These are phyloP conservation scores for Aegilops longissima DNA, from an alignment of 176 grass and related monocot genomes.

Conservation along the genomic window DNA sequence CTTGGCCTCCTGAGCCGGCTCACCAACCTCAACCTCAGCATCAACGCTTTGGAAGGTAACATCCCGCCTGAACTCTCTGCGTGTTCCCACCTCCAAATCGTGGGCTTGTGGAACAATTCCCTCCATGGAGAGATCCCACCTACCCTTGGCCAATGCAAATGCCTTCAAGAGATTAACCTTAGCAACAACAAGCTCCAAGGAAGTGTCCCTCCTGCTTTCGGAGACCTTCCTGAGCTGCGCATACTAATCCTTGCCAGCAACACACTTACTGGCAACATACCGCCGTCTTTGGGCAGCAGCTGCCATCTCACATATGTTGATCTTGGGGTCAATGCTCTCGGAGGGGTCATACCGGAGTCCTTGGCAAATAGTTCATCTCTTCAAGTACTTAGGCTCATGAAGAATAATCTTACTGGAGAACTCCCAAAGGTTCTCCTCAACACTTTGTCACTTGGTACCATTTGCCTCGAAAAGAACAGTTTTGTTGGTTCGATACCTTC, in stretches of 20 bases:
- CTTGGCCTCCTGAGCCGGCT: constrained; percentile 36
- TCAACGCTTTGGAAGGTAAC: constrained; percentile 47
- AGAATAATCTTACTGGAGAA: constrained; percentile 41
- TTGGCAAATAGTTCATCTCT: constrained; percentile 48
- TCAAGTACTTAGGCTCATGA: constrained; percentile 39
- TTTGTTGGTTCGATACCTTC: constrained; percentile 29
- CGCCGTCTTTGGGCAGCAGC: constrained; percentile 29
- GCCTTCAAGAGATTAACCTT: constrained; percentile 38
- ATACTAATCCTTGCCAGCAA: constrained; percentile 28
- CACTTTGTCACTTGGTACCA: constrained; percentile 15
- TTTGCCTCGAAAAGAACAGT: constrained; percentile 27
- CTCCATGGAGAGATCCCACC: constrained; percentile 35
- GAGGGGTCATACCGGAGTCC: constrained; percentile 38
- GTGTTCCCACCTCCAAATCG: constrained; percentile 22
- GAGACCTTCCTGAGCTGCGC: constrained; percentile 23
- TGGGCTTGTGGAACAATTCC: constrained; percentile 34
- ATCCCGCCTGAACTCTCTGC: constrained; percentile 48
- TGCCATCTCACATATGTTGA: constrained; percentile 34
- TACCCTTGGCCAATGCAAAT: constrained; percentile 13
- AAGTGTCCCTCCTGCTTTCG: constrained; percentile 42
- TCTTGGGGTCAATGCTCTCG: constrained; percentile 41
- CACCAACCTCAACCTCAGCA: constrained; percentile 55
- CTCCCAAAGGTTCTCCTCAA: constrained; percentile 47
- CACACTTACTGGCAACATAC: constrained; percentile 32
- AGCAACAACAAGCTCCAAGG: constrained; percentile 47